A percentile compares a stretch with the other conserved stretches of the same genome.
Conservation (phyloP, 345 rosid genomes). For the Eucalyptus fibrosa region DNA sequence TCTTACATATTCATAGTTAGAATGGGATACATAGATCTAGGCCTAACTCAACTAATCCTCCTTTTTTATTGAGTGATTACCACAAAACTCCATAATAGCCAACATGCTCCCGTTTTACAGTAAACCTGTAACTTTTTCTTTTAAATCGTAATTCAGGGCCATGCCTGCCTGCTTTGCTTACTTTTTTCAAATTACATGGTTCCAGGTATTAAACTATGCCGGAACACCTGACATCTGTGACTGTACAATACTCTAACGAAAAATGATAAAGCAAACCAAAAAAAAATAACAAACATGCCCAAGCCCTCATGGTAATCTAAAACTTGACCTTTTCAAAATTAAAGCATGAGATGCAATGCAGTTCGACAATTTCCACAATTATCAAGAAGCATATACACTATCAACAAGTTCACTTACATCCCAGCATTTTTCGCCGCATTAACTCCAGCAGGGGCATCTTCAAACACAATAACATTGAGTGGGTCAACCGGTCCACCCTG, state of each 20-base stretch:
- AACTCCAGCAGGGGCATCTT: constrained; percentile 96
- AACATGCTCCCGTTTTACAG: not conserved
- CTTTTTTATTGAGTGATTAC: not conserved
- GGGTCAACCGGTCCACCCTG: constrained; percentile 65
- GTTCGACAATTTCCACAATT: not conserved
- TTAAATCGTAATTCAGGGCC: not conserved
- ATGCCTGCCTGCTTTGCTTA: not conserved
- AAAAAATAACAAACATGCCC: not conserved
- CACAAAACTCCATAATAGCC: not conserved
- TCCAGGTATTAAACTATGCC: not conserved
- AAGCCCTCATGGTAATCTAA: not conserved
- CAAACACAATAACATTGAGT: constrained; percentile 53
- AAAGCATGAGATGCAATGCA: not conserved
- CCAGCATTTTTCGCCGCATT: constrained; percentile 84
- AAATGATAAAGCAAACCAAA: not conserved
- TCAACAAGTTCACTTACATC: constrained; percentile 46
- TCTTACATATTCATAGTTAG: not conserved
- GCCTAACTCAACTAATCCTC: not conserved
- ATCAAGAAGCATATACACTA: not conserved
- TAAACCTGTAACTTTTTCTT: not conserved
- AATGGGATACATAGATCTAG: not conserved
- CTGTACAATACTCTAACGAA: not conserved
- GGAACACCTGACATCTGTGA: not conserved
- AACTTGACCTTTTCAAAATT: not conserved
- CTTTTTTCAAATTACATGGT: not conserved